Conservation (phyloP, 352 stramenopile species). For the Phytophthora capsici region DNA sequence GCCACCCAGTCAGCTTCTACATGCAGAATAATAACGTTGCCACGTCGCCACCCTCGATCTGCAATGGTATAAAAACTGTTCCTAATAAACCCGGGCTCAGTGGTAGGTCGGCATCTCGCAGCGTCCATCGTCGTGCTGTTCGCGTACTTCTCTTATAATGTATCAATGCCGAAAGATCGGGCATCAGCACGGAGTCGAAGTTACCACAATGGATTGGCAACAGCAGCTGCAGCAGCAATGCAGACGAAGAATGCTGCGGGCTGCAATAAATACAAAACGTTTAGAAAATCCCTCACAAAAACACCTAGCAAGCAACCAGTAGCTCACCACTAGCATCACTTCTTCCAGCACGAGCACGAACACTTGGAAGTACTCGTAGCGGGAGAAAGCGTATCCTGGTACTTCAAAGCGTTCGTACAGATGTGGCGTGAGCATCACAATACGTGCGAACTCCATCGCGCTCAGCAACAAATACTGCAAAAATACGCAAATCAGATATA, state of each 20-base stretch:
- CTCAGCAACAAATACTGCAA: conserved; percentile 73
- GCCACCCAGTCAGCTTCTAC: conserved; percentile 15
- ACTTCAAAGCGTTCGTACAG: conserved; percentile 67
- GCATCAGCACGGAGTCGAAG: not conserved
- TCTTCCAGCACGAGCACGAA: conserved; percentile 65
- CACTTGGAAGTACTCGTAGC: conserved; percentile 84
- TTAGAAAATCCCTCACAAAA: not conserved
- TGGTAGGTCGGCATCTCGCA: not conserved
- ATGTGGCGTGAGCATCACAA: conserved; percentile 69
- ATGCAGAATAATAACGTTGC: conserved; percentile 18
- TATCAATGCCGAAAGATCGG: conserved; percentile 9
- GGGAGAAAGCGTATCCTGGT: conserved; percentile 60
- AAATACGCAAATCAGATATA: conserved; percentile 27
- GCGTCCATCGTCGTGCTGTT: conserved; percentile 14
- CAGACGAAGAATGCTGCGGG: conserved; percentile 72
- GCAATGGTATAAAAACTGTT: conserved; percentile 26
- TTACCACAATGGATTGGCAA: conserved; percentile 74
- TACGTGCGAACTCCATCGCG: conserved; percentile 73
- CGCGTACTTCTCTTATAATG: conserved; percentile 33
- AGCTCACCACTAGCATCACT: conserved; percentile 63
- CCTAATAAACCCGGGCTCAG: conserved; percentile 22
- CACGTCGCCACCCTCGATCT: conserved; percentile 11
- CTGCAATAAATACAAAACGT: conserved; percentile 29
- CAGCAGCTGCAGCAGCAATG: conserved; percentile 61
- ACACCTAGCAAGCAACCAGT: too few relatives aligned